These are phyloP conservation scores for Picea engelmannii DNA, from an alignment of 83 land plant species.

Conservation along the genomic window DNA sequence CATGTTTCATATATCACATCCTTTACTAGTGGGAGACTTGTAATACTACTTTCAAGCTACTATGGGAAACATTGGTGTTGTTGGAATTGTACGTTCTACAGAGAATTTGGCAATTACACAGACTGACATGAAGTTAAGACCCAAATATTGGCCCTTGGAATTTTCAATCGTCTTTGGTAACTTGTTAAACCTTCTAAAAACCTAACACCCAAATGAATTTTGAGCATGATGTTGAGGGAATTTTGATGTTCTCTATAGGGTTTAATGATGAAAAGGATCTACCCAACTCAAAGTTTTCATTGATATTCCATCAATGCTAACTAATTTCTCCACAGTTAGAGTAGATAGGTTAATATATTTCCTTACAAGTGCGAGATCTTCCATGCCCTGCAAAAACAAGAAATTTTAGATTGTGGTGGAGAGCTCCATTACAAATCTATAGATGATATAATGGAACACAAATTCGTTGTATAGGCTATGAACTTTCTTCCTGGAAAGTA, in stretches of 20 bases:
- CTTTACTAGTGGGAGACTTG: neutral
- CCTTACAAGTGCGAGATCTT: constrained; percentile 17
- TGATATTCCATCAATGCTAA: neutral
- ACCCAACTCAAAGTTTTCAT: neutral
- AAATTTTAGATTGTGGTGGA: neutral
- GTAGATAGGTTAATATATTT: neutral
- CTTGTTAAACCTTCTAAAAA: constrained; percentile 9
- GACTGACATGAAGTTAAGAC: neutral
- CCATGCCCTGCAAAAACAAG: constrained; percentile 32
- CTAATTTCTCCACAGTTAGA: neutral
- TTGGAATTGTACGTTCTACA: too few relatives aligned
- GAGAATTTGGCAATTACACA: neutral
- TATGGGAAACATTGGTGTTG: neutral
- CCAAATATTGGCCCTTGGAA: constrained; percentile 13
- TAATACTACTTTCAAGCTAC: neutral
- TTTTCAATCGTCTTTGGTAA: constrained; percentile 22
- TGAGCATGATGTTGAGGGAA: neutral
- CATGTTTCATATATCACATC: neutral
- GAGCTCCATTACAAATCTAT: too few relatives aligned
- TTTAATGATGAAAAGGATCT: constrained; percentile 16
- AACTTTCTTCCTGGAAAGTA: too few relatives aligned
- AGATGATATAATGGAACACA: too few relatives aligned
- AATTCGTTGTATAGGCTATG: too few relatives aligned
- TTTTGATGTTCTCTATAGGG: neutral
- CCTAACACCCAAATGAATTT: constrained; percentile 14